These are phyloP conservation scores for Jackrogersella minutella DNA, from an alignment of 495 filamentous ascomycete genomes.

Conservation along the genomic window DNA sequence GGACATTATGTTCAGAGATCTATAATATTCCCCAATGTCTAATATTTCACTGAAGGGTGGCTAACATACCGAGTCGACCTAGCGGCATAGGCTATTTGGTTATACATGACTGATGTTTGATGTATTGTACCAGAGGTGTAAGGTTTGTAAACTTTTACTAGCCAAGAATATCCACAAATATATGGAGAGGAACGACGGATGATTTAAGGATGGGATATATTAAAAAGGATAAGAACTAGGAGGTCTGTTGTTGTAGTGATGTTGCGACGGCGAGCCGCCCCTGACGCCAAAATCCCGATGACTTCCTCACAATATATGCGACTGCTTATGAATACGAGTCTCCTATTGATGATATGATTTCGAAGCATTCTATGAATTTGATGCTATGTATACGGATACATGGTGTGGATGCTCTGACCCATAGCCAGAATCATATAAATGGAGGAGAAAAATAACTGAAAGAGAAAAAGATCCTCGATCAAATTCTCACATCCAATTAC, in stretches of 20 bases:
- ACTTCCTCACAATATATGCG: neutral
- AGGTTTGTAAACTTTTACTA: neutral
- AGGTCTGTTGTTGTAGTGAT: neutral
- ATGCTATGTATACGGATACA: too few relatives aligned
- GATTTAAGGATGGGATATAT: neutral
- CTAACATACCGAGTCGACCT: too few relatives aligned
- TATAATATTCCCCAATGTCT: neutral
- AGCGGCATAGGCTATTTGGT: neutral
- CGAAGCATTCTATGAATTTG: too few relatives aligned
- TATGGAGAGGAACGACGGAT: neutral
- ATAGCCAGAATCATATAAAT: neutral
- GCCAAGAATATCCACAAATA: neutral
- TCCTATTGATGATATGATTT: neutral
- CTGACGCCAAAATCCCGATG: neutral
- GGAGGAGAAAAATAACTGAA: neutral
- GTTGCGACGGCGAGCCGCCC: neutral
- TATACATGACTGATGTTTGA: neutral
- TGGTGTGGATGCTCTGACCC: neutral
- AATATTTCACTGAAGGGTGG: neutral
- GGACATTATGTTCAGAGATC: neutral
- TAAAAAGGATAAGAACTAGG: neutral
- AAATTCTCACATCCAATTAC: too few relatives aligned
- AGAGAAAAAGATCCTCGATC: neutral
- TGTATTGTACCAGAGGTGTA: neutral
- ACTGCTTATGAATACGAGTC: neutral